Base-by-base conservation (phyloP, 345 rosid genomes). In the Rhodamnia rubescens region DNA sequence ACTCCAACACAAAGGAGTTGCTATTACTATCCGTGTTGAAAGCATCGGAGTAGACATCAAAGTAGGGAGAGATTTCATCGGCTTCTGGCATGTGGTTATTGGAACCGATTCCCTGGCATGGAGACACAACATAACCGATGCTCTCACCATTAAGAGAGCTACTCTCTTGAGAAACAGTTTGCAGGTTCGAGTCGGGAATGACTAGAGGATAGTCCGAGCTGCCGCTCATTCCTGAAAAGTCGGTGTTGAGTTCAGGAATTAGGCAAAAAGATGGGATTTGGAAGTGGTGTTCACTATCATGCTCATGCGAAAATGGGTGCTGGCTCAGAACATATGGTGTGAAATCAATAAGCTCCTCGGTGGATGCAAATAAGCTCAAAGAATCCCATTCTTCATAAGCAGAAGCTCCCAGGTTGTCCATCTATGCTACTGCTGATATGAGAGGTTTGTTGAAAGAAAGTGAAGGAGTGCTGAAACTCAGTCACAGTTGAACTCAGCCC, bases 341-440 rank as follows among this genome's bases (percentile, higher is more conserved):
- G 86, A 87, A 84, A 36, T 91, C 93, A 80, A 85, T 32, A 8
- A 69, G 84, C 49, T 90, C 91, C 81, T 88, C 90, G 52, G 54
- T 49, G 85, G 86, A 85, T 83, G 89, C 88, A 83, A 92, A 85
- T 86, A 87, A 82, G 92, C 87, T 82, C 57, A 93, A 81, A 42
- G 85, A 86, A 81, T 93, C 93, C 93, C 92, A 93, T 82, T 92
- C 92, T 64, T 87, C 92, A 54, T 86, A 90, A 85, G 90, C 91
- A 87, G 88, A 90, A 78, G 90, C 89, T 87, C 90, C 92, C 6
- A 87, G 11, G 32, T 88, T 22, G 89, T 93, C 92, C 93, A 89
- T 92, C 61, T 84, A 32, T 18, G 18, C 78, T 27, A 13, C 80
- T 59, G 18, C 83, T 51, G 57, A 82, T 29, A 29, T 11, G 51